A percentile compares a stretch with the other conserved stretches of the same genome.
Conservation (phyloP, 495 filamentous ascomycete genomes). For the Aspergillus biplanus region DNA sequence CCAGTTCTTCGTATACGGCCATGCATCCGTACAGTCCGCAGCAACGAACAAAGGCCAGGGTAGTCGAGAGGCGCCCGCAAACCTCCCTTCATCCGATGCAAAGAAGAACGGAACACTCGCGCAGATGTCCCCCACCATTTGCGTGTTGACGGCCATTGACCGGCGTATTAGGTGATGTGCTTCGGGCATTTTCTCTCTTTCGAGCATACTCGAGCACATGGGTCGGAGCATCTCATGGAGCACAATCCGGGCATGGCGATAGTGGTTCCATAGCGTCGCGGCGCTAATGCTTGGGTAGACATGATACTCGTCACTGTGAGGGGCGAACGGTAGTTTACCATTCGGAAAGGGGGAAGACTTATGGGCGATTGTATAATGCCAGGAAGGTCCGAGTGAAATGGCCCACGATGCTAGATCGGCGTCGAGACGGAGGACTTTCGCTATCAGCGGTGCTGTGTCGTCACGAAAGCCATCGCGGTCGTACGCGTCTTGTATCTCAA, state of each 20-base stretch:
- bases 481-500: slow-evolving; percentile 11
- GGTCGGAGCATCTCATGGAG: slow-evolving; percentile 21
- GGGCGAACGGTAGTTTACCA: background rate
- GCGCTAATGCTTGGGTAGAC: slow-evolving; percentile 7
- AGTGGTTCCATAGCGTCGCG: slow-evolving; percentile 25
- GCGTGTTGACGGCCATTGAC: slow-evolving; percentile 13
- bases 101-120: slow-evolving; percentile 25
- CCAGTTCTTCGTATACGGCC: slow-evolving; percentile 9
- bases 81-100: slow-evolving; percentile 5
- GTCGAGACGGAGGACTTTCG: slow-evolving; percentile 22
- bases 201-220: slow-evolving; percentile 1
- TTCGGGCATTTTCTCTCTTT: background rate
- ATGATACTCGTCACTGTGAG: slow-evolving; percentile 10
- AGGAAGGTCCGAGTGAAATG: slow-evolving; percentile 12
- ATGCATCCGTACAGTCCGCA: background rate
- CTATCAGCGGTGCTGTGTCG: background rate
- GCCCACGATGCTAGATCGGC: slow-evolving; percentile 20
- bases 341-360: background rate
- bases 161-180: slow-evolving; percentile 12
- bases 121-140: slow-evolving; percentile 23
- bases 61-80: slow-evolving; percentile 20
- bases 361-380: slow-evolving; percentile 8
- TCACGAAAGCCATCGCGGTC: background rate
- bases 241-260: slow-evolving; percentile 22
- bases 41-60: slow-evolving; percentile 28